Evolutionary conservation across 2,329 filamentous ascomycete genomes (phyloP).

Genomic region (Chaetomiaceae sp.): DNA sequence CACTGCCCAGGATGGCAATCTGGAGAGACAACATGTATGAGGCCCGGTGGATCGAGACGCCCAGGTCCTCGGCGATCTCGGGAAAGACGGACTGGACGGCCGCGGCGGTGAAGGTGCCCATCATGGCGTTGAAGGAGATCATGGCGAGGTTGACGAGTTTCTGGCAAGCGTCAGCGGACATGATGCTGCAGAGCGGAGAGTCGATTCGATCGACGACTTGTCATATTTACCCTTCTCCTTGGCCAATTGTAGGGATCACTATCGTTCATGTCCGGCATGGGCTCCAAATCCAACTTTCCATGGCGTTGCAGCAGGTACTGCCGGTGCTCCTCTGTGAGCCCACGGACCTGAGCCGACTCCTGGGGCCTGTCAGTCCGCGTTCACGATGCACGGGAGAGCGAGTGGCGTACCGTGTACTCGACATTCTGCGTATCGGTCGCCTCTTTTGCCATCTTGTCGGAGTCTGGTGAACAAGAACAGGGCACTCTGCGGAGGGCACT

Average conservation of each 20-base stretch:
- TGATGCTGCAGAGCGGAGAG: neutral
- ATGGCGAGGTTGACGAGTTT: conserved; percentile 49
- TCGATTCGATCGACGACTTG: too few species aligned
- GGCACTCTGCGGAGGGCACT: too few species aligned
- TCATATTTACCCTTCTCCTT: conserved; percentile 39
- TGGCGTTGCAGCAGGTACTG: conserved; percentile 48
- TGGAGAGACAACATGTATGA: conserved; percentile 53
- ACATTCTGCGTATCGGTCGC: neutral
- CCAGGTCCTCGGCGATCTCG: conserved; percentile 47
- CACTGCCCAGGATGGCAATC: conserved; percentile 49
- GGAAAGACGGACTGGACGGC: conserved; percentile 51
- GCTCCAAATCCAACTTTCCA: conserved; percentile 50
- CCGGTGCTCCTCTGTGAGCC: conserved; percentile 34
- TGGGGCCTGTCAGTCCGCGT: neutral
- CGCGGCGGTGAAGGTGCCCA: conserved; percentile 51
- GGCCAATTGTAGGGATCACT: conserved; percentile 55
- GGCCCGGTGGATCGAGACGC: conserved; percentile 42
- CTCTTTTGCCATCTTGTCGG: conserved; percentile 1
- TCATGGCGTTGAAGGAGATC: conserved; percentile 53
- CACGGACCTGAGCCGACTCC: neutral
- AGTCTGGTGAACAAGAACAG: neutral
- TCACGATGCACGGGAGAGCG: neutral
- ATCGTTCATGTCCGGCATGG: conserved; percentile 44
- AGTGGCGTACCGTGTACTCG: neutral
- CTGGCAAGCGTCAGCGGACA: conserved; percentile 29